phyloP scores from a whole-genome alignment of 805 yeast species.

The Candida sphagnicola region DNA sequence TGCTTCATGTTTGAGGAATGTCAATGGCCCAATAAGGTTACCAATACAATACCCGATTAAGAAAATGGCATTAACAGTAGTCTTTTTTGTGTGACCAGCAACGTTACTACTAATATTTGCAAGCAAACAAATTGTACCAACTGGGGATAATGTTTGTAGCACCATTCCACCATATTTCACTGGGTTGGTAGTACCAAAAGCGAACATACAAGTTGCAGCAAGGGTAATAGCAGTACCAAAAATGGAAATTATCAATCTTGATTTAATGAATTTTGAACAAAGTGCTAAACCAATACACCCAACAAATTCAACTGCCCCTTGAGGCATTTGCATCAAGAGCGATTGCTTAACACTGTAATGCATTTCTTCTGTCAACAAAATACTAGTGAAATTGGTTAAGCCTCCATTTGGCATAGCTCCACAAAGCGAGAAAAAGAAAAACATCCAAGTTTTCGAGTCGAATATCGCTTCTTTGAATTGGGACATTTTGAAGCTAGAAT shows the following conservation, averaged over 20 bases:
- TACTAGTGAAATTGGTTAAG: constrained; percentile 24
- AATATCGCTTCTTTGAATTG: constrained; percentile 17
- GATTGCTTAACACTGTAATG: constrained; percentile 18
- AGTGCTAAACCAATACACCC: constrained; percentile 24
- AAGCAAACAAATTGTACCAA: constrained; percentile 24
- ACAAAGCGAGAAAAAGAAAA: constrained; percentile 21
- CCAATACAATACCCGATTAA: constrained; percentile 29
- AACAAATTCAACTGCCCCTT: constrained; percentile 27
- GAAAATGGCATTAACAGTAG: constrained; percentile 30
- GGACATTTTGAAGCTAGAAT: constrained; percentile 14
- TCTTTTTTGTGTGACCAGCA: constrained; percentile 27
- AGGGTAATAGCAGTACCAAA: constrained; percentile 13
- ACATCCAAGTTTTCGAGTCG: constrained; percentile 16
- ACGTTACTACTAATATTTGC: constrained; percentile 19
- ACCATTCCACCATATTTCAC: constrained; percentile 20
- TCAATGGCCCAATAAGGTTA: constrained; percentile 23
- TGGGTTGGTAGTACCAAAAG: constrained; percentile 13
- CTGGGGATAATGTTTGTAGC: constrained; percentile 30
- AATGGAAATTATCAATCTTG: constrained; percentile 10
- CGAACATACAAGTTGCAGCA: constrained; percentile 18
- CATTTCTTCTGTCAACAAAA: constrained; percentile 22
- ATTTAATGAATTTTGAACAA: constrained; percentile 20
- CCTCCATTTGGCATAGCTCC: constrained; percentile 29
- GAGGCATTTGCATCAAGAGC: constrained; percentile 22
- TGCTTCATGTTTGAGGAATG: constrained; percentile 17